phyloP scores from a whole-genome alignment of 2,329 filamentous ascomycete species.

The Ophiostoma tasmaniense region DNA sequence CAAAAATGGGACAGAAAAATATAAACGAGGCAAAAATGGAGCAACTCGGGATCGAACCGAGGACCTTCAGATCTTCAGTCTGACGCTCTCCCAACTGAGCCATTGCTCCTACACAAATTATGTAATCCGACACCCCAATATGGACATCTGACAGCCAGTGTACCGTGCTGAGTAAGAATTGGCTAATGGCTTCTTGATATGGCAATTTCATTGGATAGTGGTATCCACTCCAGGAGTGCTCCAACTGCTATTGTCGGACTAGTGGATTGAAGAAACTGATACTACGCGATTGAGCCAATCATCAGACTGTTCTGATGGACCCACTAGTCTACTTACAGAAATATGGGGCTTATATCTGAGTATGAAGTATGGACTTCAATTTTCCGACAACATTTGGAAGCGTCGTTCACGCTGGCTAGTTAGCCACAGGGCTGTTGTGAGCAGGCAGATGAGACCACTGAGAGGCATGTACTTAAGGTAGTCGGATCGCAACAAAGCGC shows the following conservation, averaged over 20 bases:
- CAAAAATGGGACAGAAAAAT: not conserved
- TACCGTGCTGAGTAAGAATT: not conserved
- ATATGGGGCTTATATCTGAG: not conserved
- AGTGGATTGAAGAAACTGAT: not conserved
- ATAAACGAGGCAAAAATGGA: not conserved
- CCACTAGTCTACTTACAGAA: not conserved
- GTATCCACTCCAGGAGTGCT: not conserved
- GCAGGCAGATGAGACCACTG: not conserved
- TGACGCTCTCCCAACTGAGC: conserved; percentile 8
- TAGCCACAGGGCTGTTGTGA: not conserved
- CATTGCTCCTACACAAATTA: not conserved
- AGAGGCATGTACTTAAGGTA: too few relatives aligned
- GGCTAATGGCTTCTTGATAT: not conserved
- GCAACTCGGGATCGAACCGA: conserved; percentile 8
- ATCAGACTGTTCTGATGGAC: not conserved
- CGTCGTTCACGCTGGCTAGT: not conserved
- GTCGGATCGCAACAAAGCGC: too few relatives aligned
- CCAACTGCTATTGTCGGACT: not conserved
- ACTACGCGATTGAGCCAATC: not conserved
- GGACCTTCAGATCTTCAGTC: conserved; percentile 8
- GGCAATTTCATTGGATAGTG: not conserved
- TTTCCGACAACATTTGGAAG: not conserved
- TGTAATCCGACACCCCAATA: not conserved
- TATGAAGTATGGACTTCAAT: not conserved
- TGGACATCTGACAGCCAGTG: not conserved